phyloP scores from a whole-genome alignment of 2,329 filamentous ascomycete species.

The Cercospora nicotianae region DNA sequence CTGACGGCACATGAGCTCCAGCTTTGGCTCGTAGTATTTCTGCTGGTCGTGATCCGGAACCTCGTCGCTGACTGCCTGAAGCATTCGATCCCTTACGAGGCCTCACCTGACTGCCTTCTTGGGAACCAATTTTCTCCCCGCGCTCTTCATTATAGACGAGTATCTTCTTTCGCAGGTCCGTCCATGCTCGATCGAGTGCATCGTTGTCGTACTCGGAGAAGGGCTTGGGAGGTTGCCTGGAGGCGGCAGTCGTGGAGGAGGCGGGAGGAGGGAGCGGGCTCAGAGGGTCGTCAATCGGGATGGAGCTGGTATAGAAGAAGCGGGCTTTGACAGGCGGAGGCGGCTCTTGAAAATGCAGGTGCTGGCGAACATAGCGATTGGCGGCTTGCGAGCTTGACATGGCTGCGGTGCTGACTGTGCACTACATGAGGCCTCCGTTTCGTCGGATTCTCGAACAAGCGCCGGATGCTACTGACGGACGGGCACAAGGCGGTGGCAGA shows the following conservation, averaged over 20 bases:
- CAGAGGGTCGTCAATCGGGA: constrained; percentile 44
- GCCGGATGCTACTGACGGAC: not conserved
- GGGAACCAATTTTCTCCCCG: constrained; percentile 33
- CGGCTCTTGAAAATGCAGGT: constrained; percentile 42
- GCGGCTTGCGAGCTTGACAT: constrained; percentile 12
- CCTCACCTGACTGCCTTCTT: constrained; percentile 27
- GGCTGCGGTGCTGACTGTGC: constrained; percentile 11
- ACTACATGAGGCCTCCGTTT: not conserved
- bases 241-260: constrained; percentile 25
- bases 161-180: constrained; percentile 38
- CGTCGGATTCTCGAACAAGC: not conserved
- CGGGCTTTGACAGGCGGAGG: constrained; percentile 39
- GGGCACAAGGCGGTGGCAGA: not conserved
- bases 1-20: constrained; percentile 24
- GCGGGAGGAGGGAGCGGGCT: constrained; percentile 40
- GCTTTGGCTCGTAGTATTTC: constrained; percentile 10
- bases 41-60: constrained; percentile 23
- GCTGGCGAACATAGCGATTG: constrained; percentile 46
- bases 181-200: constrained; percentile 41
- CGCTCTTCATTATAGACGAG: constrained; percentile 38
- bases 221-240: constrained; percentile 38
- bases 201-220: constrained; percentile 43
- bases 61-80: constrained; percentile 22
- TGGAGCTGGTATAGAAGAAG: constrained; percentile 42
- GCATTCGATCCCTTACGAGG: constrained; percentile 21